Evolutionary conservation across 345 rosid species (phyloP).

Genomic region (Gossypium thurberi): DNA sequence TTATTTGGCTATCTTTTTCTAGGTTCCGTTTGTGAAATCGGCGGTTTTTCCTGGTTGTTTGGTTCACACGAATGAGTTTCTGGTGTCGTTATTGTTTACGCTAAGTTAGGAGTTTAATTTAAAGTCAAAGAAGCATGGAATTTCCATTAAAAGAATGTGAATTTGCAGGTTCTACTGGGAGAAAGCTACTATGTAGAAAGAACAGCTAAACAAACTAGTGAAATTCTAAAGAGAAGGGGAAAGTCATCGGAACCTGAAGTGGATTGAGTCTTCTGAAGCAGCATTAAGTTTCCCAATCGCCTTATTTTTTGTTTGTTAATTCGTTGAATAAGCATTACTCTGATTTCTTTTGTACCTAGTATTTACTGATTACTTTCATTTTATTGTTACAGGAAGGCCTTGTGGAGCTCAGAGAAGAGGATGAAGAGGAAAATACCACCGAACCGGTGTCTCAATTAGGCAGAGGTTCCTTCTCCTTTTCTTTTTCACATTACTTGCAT

Average conservation of each 20-base stretch:
- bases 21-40: conserved; percentile 84
- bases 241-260: conserved; percentile 53
- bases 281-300: conserved; percentile 36
- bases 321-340: background rate
- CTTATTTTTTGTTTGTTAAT: background rate
- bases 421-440: conserved; percentile 37
- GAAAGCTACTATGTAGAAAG: conserved; percentile 29
- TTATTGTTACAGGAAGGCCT: conserved; percentile 58
- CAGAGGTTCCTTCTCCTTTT: conserved; percentile 13
- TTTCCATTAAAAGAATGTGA: background rate
- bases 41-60: conserved; percentile 87
- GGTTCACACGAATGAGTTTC: conserved; percentile 78
- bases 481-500: background rate
- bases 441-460: conserved; percentile 38
- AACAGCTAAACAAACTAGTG: conserved; percentile 66
- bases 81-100: conserved; percentile 30
- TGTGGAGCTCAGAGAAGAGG: conserved; percentile 84
- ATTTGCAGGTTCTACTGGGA: conserved; percentile 65
- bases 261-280: conserved; percentile 64
- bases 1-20: background rate
- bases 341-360: background rate
- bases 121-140: background rate
- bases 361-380: background rate
- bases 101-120: background rate
- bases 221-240: conserved; percentile 64